Conservation (phyloP, 2,329 filamentous ascomycete genomes). For the Akanthomyces lecanii region DNA sequence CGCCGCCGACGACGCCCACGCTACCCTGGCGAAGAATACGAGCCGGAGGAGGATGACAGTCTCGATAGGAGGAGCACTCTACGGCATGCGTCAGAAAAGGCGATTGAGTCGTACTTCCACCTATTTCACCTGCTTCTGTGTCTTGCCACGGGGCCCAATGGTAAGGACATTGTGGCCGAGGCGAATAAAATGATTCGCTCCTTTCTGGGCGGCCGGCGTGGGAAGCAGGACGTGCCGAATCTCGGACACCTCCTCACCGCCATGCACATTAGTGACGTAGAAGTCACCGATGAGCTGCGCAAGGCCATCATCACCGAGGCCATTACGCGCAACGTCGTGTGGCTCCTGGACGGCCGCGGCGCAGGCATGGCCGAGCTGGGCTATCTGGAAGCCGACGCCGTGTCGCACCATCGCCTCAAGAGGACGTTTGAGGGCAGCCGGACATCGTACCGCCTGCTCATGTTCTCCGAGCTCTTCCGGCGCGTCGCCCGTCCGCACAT, state of each 20-base stretch:
- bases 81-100: constrained; percentile 47
- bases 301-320: constrained; percentile 44
- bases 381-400: constrained; percentile 38
- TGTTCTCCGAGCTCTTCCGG: constrained; percentile 50
- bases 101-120: constrained; percentile 49
- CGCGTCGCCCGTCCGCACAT: constrained; percentile 18
- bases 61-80: constrained; percentile 34
- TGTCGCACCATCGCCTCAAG: constrained; percentile 43
- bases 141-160: constrained; percentile 30
- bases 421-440: constrained; percentile 43
- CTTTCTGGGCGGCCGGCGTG: constrained; percentile 37
- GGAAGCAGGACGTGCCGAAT: constrained; percentile 41
- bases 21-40: background rate
- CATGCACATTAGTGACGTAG: constrained; percentile 41
- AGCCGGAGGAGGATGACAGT: background rate
- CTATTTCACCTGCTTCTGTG: constrained; percentile 49
- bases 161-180: constrained; percentile 20
- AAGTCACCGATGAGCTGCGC: constrained; percentile 36
- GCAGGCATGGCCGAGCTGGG: constrained; percentile 39
- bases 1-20: background rate
- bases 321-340: constrained; percentile 48
- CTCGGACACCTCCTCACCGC: constrained; percentile 46
- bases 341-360: constrained; percentile 41
- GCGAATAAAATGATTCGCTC: constrained; percentile 38
- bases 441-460: constrained; percentile 47